Base-by-base conservation (phyloP, 129 eudicot genomes). In the Pittosporum tobira region DNA sequence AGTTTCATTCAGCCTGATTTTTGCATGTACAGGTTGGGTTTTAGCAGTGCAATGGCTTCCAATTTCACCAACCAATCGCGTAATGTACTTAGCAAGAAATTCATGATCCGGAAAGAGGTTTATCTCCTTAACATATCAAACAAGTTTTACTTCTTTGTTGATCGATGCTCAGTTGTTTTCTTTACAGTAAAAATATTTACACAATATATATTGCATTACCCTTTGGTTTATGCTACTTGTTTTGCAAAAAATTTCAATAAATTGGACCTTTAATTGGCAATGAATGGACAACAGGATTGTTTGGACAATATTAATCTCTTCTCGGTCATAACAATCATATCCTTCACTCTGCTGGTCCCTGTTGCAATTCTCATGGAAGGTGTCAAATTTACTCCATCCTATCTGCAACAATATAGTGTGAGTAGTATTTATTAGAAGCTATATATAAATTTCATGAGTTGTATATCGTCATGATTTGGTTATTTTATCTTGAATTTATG, bases 1-100 rank as follows among this genome's bases (percentile, higher is more conserved):
- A 22, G n/a, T 12, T 48, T 15, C 7, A 56, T 56, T 56, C 15
- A 14, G 26, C 31, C 46, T 28, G 21, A 22, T 65, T 24, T 23
- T 28, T 44, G 38, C n/a, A n/a, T n/a, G n/a, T 68, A 67, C 97
- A 90, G 97, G 97, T 65, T 85, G 57, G 97, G 97, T 49, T 90
- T 90, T 64, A 74, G 88, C 25, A 90, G 80, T 50, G 97, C 97
- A 62, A 90, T 90, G 97, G 95, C 97, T 72, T 82, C 97, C 30
- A 90, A 90, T 71, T 54, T 90, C 27, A 85, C 94, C 63, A 90
- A 90, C 67, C 97, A 90, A 53, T 82, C 97, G 0, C 84, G 97
- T 36, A 90, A 90, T 51, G 95, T 90, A 51, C 81, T 85, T 63
- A 85, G 97, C 77, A 90, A 90, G 59, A 90, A 75, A 60, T 67